A percentile compares a stretch with the other conserved stretches of the same genome.
phyloP scores from a whole-genome alignment of 345 rosid genomes.

The Gossypium raimondii region DNA sequence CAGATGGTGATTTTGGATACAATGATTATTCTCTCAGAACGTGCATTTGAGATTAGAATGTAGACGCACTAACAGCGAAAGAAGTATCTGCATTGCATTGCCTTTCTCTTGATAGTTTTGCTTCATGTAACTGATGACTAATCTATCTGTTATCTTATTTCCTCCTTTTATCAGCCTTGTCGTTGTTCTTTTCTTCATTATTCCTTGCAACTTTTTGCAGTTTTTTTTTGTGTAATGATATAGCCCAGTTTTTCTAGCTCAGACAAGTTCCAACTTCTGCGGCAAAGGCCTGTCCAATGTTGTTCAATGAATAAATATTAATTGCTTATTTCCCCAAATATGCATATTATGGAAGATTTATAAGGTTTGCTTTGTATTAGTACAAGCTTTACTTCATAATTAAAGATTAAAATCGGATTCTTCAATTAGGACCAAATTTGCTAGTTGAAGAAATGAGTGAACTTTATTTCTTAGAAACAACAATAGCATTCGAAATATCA shows the following conservation, averaged over 20 bases:
- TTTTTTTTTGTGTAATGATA: background rate
- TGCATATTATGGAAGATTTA: background rate
- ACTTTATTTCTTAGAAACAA: background rate
- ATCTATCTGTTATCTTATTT: background rate
- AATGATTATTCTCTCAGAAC: slow-evolving; percentile 42
- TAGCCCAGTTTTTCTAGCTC: background rate
- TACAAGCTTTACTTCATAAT: background rate
- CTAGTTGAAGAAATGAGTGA: too few species aligned
- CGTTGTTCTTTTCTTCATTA: background rate
- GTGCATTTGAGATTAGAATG: slow-evolving; percentile 30
- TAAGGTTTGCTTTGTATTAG: background rate
- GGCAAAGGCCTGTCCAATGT: background rate
- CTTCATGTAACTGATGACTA: background rate
- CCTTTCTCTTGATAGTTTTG: background rate
- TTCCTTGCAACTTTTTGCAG: background rate
- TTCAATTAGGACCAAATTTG: background rate
- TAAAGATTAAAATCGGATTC: background rate
- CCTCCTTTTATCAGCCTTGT: background rate
- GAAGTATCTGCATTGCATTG: background rate
- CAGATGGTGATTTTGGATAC: slow-evolving; percentile 44
- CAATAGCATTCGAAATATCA: background rate
- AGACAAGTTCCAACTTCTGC: background rate
- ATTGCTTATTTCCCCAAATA: background rate
- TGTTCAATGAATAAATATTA: slow-evolving; percentile 1
- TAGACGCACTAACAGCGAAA: background rate